Evolutionary conservation across 1,284 basidiomycete genomes (phyloP), one percentile per base, ranked within the genome.

Genomic region (Xerocomus minutiporus): DNA sequence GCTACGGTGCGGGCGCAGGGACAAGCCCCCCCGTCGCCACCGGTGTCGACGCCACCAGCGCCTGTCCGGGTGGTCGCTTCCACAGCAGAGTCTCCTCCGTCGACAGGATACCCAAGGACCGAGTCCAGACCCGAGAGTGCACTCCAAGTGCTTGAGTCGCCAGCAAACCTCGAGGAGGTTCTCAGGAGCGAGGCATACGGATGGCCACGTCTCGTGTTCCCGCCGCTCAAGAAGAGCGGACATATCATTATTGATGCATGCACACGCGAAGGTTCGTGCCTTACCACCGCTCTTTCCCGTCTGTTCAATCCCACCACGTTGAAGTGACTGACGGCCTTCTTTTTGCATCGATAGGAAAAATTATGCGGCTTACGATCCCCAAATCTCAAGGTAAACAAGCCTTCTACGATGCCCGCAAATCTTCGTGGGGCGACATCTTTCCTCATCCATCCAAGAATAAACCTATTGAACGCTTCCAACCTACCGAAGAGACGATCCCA

Each of bases 231-330:
- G 71, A 85, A 86, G 56, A 91, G 86, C 57, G 96, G 96, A 0
- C 96, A 99, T 69, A 83, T 98, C 55, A 89, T 96, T 50, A 75
- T 99, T 56, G 96, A 99, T 67, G 84, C 86, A 7, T 99, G 97
- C 70, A 88, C 86, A 17, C 65, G 82, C 1, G 80, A 89, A 72
- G 94, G 93, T 88, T 60, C 61, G 76, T 54, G 29, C 23, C 42
- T 53, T 50, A 53, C 52, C 48, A 35, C 48, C 40, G 15, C 41
- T 51, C 50, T 54, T 42, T 5, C 40, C 46, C 41, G 36, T 46
- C 43, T 46, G 39, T 47, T 45, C 12, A 29, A 35, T 42, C 6
- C 8, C 51, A 28, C 41, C 26, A 20, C 40, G 13, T 42, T 40
- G 38, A 43, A 39, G 54, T 51, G 59, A 25, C 51, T 51, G 23